Percentiles rank a stretch among this genome's conserved stretches.
These are phyloP conservation scores for Vicia faba DNA, from an alignment of 306 rosid species.

Conservation along the genomic window DNA sequence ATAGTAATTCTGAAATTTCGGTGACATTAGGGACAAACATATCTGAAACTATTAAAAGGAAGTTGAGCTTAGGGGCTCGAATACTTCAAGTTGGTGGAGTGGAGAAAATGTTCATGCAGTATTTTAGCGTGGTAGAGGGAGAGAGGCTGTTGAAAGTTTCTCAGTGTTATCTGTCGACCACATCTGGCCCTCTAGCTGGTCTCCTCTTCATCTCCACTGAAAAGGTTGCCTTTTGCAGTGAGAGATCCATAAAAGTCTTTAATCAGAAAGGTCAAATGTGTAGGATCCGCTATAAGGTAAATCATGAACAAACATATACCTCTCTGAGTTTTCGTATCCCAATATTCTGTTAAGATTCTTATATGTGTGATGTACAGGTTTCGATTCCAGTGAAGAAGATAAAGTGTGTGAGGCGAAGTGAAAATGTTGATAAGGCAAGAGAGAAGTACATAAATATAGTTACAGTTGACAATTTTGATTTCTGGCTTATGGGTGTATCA, in stretches of 20 bases:
- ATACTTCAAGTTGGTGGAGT: constrained; percentile 61
- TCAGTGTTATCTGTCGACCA: constrained; percentile 72
- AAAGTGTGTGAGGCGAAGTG: constrained; percentile 42
- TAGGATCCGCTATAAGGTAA: constrained; percentile 43
- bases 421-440: constrained; percentile 40
- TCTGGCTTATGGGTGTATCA: constrained; percentile 40
- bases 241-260: constrained; percentile 57
- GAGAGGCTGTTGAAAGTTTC: constrained; percentile 51
- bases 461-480: constrained; percentile 42
- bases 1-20: constrained; percentile 21
- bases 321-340: constrained; percentile 2
- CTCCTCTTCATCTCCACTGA: constrained; percentile 75
- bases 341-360: neutral
- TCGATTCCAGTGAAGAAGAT: constrained; percentile 39
- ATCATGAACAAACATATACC: neutral
- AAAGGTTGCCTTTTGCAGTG: constrained; percentile 79
- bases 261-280: constrained; percentile 50
- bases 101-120: constrained; percentile 53
- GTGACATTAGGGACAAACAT: neutral
- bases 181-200: constrained; percentile 80
- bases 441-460: constrained; percentile 43
- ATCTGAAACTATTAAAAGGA: neutral
- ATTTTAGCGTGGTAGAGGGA: constrained; percentile 47
- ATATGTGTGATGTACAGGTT: constrained; percentile 29
- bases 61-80: constrained; percentile 64